A percentile compares a stretch with the other conserved stretches of the same genome.
Evolutionary conservation across 768 basidiomycete species (phyloP).

Genomic region (Imleria badia): DNA sequence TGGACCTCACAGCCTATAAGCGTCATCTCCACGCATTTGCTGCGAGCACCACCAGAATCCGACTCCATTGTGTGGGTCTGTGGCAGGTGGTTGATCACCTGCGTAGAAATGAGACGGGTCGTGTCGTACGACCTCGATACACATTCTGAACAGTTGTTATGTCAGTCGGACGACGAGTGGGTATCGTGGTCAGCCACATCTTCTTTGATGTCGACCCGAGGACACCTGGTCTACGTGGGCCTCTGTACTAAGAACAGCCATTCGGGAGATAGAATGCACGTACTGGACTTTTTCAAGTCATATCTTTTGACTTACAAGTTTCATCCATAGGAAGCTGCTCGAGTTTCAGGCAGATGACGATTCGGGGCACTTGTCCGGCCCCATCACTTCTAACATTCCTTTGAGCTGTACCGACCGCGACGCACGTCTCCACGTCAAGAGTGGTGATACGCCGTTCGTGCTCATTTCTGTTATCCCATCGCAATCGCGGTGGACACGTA

Average conservation of each 20-base stretch:
- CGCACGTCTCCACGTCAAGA: not conserved
- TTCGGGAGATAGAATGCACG: no score
- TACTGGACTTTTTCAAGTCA: no score
- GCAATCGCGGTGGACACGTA: rapidly evolving
- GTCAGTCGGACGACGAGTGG: not conserved
- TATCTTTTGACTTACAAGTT: no score
- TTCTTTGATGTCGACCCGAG: not conserved
- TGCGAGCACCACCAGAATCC: no score
- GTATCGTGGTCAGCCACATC: not conserved
- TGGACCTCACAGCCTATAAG: no score
- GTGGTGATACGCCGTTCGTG: not conserved
- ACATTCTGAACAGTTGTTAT: not conserved
- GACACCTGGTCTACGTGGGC: not conserved
- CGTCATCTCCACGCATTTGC: no score
- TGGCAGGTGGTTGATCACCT: not conserved
- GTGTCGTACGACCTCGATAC: not conserved
- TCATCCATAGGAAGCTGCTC: no score
- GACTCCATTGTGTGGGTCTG: no score
- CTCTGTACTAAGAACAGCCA: no score
- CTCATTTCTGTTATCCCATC: not conserved
- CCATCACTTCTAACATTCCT: not conserved
- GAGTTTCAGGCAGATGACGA: no score
- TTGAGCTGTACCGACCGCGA: not conserved
- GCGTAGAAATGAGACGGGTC: not conserved
- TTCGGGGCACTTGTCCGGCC: no score